Conservation (phyloP, 768 basidiomycete genomes). For the Hygrophorus pudorinus region DNA sequence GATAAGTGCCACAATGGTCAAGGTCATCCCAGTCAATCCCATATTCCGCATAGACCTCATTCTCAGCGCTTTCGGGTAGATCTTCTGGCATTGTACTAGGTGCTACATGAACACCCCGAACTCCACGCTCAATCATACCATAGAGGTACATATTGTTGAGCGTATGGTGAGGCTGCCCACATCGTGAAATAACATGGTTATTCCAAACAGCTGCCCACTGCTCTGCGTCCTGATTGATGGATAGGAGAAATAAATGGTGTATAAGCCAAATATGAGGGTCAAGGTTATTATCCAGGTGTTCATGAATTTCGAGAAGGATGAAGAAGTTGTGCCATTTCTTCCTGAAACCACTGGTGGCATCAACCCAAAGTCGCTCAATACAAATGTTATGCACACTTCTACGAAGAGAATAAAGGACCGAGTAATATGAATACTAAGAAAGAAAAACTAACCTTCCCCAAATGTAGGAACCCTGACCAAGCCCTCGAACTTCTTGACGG, state of each 20-base stretch:
- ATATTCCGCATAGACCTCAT: constrained; percentile 13
- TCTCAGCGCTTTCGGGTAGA: neutral
- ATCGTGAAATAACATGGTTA: constrained; percentile 17
- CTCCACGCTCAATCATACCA: constrained; percentile 23
- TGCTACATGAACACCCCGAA: constrained; percentile 13
- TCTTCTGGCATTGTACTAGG: neutral
- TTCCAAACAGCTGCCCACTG: constrained; percentile 28
- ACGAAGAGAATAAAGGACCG: neutral
- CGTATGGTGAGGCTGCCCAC: constrained; percentile 10
- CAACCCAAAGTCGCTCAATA: constrained; percentile 29
- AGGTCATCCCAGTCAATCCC: constrained; percentile 18
- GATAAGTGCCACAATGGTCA: constrained; percentile 6
- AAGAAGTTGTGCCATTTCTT: constrained; percentile 9
- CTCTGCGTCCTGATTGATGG: constrained; percentile 13
- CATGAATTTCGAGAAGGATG: too few species aligned
- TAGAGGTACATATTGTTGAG: constrained; percentile 22
- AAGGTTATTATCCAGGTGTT: too few species aligned
- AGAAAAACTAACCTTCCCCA: constrained; percentile 23
- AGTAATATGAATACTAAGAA: neutral
- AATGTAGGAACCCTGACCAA: constrained; percentile 23
- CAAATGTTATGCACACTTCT: constrained; percentile 32
- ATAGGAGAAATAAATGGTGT: too few species aligned
- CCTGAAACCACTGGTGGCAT: constrained; percentile 25
- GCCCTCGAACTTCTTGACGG: constrained; percentile 18
- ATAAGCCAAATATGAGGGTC: too few species aligned